A percentile compares a stretch with the other conserved stretches of the same genome.
phyloP scores from a whole-genome alignment of 2,329 filamentous ascomycete species.

The Cladophialophora yegresii region DNA sequence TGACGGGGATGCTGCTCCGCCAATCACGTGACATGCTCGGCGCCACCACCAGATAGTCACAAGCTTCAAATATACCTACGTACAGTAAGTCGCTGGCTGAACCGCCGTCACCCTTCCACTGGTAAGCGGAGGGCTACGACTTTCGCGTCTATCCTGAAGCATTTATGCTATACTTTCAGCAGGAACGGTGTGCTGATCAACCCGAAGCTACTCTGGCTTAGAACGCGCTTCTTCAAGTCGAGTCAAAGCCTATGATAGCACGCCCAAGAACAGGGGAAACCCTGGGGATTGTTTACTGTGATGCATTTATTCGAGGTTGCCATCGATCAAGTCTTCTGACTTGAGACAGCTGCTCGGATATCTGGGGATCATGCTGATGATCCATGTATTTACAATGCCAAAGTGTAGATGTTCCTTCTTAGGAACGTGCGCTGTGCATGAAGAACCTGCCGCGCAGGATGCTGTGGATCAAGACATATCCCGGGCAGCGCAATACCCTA shows the following conservation, averaged over 20 bases:
- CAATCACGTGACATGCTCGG: slow-evolving; percentile 1
- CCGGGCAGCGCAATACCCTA: slow-evolving; percentile 11
- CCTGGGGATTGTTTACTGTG: neutral
- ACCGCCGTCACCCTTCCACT: neutral
- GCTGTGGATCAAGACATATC: slow-evolving; percentile 5
- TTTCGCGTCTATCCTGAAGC: neutral
- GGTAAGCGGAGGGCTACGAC: neutral
- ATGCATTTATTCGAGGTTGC: slow-evolving; percentile 17
- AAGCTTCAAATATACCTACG: neutral
- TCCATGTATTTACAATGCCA: slow-evolving; percentile 30
- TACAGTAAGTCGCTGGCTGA: neutral
- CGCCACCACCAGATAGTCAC: neutral
- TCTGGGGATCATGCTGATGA: slow-evolving; percentile 30
- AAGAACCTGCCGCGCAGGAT: slow-evolving; percentile 8
- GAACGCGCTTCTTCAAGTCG: neutral
- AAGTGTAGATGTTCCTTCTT: slow-evolving; percentile 3
- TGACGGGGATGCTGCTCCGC: neutral
- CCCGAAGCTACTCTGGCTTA: neutral
- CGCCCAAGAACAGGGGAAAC: neutral
- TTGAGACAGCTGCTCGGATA: slow-evolving; percentile 19
- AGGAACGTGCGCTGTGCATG: slow-evolving; percentile 25
- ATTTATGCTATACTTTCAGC: neutral
- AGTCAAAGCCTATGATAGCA: neutral
- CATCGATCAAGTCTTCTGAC: slow-evolving; percentile 22
- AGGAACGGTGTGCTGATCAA: neutral